A percentile compares a stretch with the other conserved stretches of the same genome.
Evolutionary conservation across 2,329 filamentous ascomycete genomes (phyloP).

Genomic region (Hirsutella minnesotensis): DNA sequence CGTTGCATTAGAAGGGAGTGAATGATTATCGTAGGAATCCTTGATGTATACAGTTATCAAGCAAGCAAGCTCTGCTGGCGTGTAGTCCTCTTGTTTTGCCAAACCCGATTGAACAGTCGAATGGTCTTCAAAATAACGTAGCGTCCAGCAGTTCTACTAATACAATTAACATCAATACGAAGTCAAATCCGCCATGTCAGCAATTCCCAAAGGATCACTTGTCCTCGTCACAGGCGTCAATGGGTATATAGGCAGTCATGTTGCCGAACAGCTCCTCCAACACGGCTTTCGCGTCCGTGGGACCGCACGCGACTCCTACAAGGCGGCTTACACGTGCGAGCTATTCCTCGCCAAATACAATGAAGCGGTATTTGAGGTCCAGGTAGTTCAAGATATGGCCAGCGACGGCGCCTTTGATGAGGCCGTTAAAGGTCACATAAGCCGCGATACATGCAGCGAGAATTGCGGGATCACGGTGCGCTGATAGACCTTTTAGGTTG

Average conservation of each 20-base stretch:
- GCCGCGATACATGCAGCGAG: not conserved
- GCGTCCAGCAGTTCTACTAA: no score
- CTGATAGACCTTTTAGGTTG: not conserved
- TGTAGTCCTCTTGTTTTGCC: no score
- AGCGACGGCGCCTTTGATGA: conserved; percentile 11
- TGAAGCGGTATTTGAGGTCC: conserved; percentile 16
- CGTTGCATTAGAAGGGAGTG: no score
- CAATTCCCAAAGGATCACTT: conserved; percentile 6
- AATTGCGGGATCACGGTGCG: not conserved
- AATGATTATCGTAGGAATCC: no score
- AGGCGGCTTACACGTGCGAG: conserved; percentile 12
- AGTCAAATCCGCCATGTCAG: no score
- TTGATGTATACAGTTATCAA: no score
- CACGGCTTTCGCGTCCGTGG: conserved; percentile 29
- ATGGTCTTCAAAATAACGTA: no score
- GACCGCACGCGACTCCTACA: conserved; percentile 11
- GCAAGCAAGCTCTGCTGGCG: no score
- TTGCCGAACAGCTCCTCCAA: conserved; percentile 23
- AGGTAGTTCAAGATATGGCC: conserved; percentile 18
- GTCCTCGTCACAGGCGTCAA: conserved; percentile 29
- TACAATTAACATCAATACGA: no score
- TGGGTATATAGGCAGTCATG: conserved; percentile 26
- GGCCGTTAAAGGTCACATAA: conserved; percentile 11
- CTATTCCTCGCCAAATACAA: conserved; percentile 17
- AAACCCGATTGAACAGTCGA: no score